Conservation (phyloP, 1,284 basidiomycete genomes). For the Cryptococcus sp. region DNA sequence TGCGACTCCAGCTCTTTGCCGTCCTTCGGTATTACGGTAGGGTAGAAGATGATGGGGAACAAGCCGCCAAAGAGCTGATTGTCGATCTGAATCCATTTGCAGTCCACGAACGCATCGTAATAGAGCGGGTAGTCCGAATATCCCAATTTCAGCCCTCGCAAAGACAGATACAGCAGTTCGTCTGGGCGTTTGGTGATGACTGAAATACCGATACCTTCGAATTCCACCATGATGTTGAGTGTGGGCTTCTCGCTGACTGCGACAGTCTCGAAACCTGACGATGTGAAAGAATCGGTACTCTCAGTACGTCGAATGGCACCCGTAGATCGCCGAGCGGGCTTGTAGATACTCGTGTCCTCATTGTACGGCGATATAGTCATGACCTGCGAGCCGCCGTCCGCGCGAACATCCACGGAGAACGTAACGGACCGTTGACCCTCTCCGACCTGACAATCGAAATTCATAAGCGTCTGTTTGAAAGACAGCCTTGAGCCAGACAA, state of each 20-base stretch:
- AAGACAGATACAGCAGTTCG: slow-evolving; percentile 87
- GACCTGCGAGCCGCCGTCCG: slow-evolving; percentile 83
- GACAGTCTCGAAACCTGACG: slow-evolving; percentile 80
- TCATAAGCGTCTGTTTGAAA: neutral
- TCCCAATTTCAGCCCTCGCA: slow-evolving; percentile 78
- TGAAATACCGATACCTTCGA: slow-evolving; percentile 92
- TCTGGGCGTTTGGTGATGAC: slow-evolving; percentile 83
- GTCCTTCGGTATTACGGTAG: slow-evolving; percentile 85
- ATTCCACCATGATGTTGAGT: slow-evolving; percentile 71
- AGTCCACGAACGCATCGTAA: slow-evolving; percentile 79
- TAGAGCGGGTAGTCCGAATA: slow-evolving; percentile 82
- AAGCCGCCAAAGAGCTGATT: slow-evolving; percentile 97
- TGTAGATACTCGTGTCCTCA: slow-evolving; percentile 84
- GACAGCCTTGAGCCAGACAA: neutral
- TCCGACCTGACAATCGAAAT: neutral
- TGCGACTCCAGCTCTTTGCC: slow-evolving; percentile 75
- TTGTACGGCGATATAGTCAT: slow-evolving; percentile 86
- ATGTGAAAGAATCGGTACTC: slow-evolving; percentile 32
- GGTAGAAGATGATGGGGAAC: slow-evolving; percentile 95
- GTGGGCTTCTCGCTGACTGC: slow-evolving; percentile 69
- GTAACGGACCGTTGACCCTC: slow-evolving; percentile 58
- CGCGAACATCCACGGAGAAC: slow-evolving; percentile 90
- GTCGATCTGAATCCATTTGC: slow-evolving; percentile 90
- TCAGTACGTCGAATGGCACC: slow-evolving; percentile 38
- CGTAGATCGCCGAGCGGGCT: slow-evolving; percentile 65